Base-by-base conservation (phyloP, 805 yeast genomes). In the Candida khao-thaluensis region DNA sequence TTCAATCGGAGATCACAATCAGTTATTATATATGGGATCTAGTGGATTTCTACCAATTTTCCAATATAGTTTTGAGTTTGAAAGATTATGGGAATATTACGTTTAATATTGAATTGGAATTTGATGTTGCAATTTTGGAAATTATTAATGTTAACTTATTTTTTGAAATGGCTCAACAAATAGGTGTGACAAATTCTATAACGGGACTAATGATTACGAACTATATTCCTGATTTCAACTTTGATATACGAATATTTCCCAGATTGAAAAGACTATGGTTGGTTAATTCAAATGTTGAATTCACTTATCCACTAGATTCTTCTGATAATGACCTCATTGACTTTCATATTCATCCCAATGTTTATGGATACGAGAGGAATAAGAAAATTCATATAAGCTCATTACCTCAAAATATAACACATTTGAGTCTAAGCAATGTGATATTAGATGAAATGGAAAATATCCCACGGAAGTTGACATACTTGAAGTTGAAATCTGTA, bases 61-160 rank as follows among this genome's bases (percentile, higher is more conserved):
- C 44, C 11, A 30, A 25, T 11, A 11, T 45, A 9, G 17, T 44
- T 1, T 10, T 14, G 15, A 25, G 17, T 12, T 20, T 35, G 10
- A 5, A 20, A n/a, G 37, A 32, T 15, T 14, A 12, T 14, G 35
- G 25, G 3, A 17, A 38, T 17, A 24, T 45, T 10, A 34, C 39
- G 1, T 50, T 40, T 28, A 50, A 51, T 39, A 21, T 54, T 5
- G 59, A 54, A 27, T 11, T 54, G n/a, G 57, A 51, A 38, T 52
- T 53, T 27, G 54, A 53, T 28, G 47, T 51, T 7, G 55, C 41
- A 5, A 18, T 52, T 7, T 33, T 40, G 18, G 44, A 38, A 14
- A 20, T 42, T 9, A 29, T 54, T 3, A 40, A 42, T 27, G 26
- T 49, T 8, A 30, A 27, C 17, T 17, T 20, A 5, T 33, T 38